Base-by-base conservation (phyloP, 1,139 yeast species). In the Candida sojae region DNA sequence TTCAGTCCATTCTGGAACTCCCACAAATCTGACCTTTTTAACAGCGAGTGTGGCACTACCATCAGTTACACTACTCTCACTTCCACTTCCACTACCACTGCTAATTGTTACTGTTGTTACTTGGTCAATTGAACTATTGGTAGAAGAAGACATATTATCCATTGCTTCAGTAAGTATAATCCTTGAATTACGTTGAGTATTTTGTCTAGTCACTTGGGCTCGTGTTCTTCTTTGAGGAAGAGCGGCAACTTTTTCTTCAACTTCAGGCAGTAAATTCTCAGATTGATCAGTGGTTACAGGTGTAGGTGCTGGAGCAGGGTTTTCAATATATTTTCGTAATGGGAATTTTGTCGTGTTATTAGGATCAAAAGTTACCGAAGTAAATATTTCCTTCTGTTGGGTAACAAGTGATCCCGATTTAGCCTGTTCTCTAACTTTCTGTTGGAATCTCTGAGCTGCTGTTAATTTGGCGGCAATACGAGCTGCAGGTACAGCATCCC, bases 1-100 rank as follows among this genome's bases (percentile, higher is more conserved):
- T 38, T 73, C 81, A 1, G 75, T 60, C 53, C 79, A 81, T 45
- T 70, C 78, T 0, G 80, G 73, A 3, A 81, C 84, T 1, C 84
- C 84, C 4, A 65, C 64, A 53, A 81, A 81, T 35, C 85, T 61
- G 6, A 81, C 84, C 51, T 66, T 75, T 53, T 79, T 80, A 6
- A 25, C 29, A 41, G 12, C 45, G 21, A 35, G 44, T 31, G 32
- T 43, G 33, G 40, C 43, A 41, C 30, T 49, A 52, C 12, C 48
- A 45, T 23, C 39, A 11, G 42, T 35, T 2, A 37, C 17, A 32
- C 37, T 36, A 25, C 28, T 39, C 25, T 34, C 37, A n/a, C 37
- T 35, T 28, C 44, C 31, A 17, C 21, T 17, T 17, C 21, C 37
- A n/a, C 37, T 35, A n/a, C 44, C 31, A 13, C 37, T 38, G 25